Evolutionary conservation across 2,329 filamentous ascomycete genomes (phyloP).

Genomic region (Fusarium sp.): DNA sequence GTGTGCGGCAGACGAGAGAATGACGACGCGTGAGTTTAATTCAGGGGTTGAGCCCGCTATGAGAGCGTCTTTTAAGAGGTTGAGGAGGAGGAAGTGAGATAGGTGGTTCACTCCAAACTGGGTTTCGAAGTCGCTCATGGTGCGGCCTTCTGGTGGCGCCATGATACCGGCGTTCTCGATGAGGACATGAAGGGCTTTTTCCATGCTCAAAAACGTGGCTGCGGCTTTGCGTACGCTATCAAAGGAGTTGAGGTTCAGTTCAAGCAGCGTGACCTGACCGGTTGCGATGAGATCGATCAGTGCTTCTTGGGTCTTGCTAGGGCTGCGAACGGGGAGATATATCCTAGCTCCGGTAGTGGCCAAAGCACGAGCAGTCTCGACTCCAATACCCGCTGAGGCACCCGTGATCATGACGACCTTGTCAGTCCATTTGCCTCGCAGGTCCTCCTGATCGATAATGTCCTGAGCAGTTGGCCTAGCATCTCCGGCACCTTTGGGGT

Average conservation of each 20-base stretch:
- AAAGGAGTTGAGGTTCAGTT: neutral
- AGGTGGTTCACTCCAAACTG: neutral
- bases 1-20: neutral
- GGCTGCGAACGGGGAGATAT: neutral
- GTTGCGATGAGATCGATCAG: neutral
- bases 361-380: neutral
- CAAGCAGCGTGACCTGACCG: neutral
- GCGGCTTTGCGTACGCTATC: neutral
- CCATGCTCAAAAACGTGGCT: neutral
- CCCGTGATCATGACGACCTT: neutral
- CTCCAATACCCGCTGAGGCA: neutral
- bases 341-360: neutral
- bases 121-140: neutral
- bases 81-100: neutral
- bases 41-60: neutral
- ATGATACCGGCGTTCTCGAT: neutral
- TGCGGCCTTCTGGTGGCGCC: neutral
- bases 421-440: neutral
- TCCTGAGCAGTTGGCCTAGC: neutral
- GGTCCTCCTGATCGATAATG: neutral
- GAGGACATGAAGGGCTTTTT: neutral
- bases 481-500: neutral
- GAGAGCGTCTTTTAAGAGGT: neutral
- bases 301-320: neutral
- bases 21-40: neutral